These are phyloP conservation scores for Hanseniaspora clermontiae DNA, from an alignment of 805 yeast genomes.

Conservation along the genomic window DNA sequence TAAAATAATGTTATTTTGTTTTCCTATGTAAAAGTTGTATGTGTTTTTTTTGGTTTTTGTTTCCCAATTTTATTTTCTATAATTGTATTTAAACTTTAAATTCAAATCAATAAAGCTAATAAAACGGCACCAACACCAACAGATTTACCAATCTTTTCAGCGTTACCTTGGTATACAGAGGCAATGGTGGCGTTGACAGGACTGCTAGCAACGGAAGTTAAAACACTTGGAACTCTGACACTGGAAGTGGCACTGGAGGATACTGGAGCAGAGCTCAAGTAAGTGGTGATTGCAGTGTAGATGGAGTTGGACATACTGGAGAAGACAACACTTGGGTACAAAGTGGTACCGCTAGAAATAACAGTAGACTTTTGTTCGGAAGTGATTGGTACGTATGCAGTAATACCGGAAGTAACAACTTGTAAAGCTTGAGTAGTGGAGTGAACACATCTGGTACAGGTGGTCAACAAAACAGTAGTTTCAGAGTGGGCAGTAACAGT, in stretches of 20 bases:
- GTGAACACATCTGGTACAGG: conserved; percentile 9
- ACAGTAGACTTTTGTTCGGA: conserved; percentile 6
- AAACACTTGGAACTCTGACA: neutral
- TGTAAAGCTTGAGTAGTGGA: conserved; percentile 6
- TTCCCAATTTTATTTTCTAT: too few species aligned
- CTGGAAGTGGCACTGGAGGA: neutral
- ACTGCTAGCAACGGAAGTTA: neutral
- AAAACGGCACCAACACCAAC: conserved; percentile 3
- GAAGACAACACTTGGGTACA: conserved; percentile 13
- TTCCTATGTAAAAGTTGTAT: neutral
- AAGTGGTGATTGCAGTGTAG: conserved; percentile 16
- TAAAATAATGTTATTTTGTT: neutral
- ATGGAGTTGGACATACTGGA: conserved; percentile 12
- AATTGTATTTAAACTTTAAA: too few species aligned
- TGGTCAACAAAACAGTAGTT: conserved; percentile 10
- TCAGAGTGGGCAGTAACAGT: conserved; percentile 4
- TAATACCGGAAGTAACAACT: conserved; percentile 8
- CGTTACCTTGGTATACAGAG: conserved; percentile 12
- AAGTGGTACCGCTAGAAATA: conserved; percentile 13
- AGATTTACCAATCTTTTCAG: conserved; percentile 6
- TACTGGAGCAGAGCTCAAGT: conserved; percentile 13
- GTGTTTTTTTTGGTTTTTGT: neutral
- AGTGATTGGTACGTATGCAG: conserved; percentile 8
- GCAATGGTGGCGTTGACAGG: neutral
- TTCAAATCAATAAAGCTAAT: neutral